These are phyloP conservation scores for Limnomonas spitsbergensis DNA, from an alignment of 139 green algal species.

Conservation along the genomic window DNA sequence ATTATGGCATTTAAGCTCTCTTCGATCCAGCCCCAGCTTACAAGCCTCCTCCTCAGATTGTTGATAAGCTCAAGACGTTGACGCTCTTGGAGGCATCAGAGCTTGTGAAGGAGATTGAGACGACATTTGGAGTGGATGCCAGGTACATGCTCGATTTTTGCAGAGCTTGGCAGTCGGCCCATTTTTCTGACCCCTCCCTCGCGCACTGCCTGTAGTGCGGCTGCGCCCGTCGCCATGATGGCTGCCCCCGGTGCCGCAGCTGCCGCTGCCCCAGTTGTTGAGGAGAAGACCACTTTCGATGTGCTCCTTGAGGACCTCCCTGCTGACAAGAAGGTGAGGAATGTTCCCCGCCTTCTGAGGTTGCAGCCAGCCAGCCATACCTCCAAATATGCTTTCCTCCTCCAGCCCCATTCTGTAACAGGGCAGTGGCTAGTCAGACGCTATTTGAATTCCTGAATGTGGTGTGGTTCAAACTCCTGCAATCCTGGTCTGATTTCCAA, in stretches of 20 bases:
- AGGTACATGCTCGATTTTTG: constrained; percentile 6
- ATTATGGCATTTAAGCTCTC: no score
- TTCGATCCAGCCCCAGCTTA: no score
- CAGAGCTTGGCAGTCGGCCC: neutral
- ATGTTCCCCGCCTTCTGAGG: neutral
- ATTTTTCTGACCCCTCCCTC: neutral
- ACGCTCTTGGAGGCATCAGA: constrained; percentile 65
- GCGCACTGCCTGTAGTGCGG: constrained; percentile 34
- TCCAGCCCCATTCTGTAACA: neutral
- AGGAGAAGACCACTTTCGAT: constrained; percentile 69
- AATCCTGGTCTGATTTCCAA: neutral
- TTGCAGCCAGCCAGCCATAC: neutral
- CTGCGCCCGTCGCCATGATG: constrained; percentile 30
- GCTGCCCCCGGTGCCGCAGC: constrained; percentile 16
- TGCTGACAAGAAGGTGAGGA: constrained; percentile 56
- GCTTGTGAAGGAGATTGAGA: constrained; percentile 64
- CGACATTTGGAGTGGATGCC: constrained; percentile 59
- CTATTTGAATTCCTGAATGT: neutral
- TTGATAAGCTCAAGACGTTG: constrained; percentile 70
- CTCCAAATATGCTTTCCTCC: neutral
- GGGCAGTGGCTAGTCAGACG: neutral
- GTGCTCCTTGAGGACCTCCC: constrained; percentile 57
- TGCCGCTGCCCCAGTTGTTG: constrained; percentile 46
- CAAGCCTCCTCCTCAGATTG: constrained; percentile 25
- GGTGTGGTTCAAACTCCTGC: neutral